phyloP scores from a whole-genome alignment of 306 rosid species.

The Inga laurina region DNA sequence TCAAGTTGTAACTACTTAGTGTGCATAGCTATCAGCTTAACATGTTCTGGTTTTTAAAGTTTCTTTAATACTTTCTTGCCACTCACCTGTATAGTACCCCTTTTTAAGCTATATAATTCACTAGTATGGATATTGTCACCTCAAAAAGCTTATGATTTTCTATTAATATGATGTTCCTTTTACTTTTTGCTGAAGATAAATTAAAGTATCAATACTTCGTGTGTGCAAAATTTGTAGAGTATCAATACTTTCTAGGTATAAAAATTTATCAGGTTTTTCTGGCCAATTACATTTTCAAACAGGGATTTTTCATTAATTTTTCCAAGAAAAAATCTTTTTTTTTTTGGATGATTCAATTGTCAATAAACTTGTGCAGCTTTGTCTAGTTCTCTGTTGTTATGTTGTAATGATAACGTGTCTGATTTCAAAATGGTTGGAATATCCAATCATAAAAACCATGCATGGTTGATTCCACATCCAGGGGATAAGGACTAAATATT shows the following conservation, averaged over 20 bases:
- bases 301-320: too few relatives aligned
- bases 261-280: too few relatives aligned
- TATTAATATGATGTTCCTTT: not conserved
- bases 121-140: constrained; percentile 46
- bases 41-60: constrained; percentile 47
- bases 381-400: not conserved
- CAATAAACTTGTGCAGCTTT: not conserved
- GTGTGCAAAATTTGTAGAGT: too few relatives aligned
- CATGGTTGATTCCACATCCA: not conserved
- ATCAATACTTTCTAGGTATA: too few relatives aligned
- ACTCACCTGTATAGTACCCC: constrained; percentile 62
- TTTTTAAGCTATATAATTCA: constrained; percentile 73
- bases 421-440: not conserved
- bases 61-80: constrained; percentile 59
- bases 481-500: not conserved
- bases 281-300: too few relatives aligned
- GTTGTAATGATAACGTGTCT: not conserved
- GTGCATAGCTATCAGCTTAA: constrained; percentile 12
- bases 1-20: not conserved
- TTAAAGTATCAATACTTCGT: too few relatives aligned
- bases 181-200: too few relatives aligned
- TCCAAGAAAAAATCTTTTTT: too few relatives aligned
- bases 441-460: constrained; percentile 14
- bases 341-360: not conserved
- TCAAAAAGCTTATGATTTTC: not conserved